These are phyloP conservation scores for Biscutella laevigata DNA, from an alignment of 441 rosid species.

Conservation along the genomic window DNA sequence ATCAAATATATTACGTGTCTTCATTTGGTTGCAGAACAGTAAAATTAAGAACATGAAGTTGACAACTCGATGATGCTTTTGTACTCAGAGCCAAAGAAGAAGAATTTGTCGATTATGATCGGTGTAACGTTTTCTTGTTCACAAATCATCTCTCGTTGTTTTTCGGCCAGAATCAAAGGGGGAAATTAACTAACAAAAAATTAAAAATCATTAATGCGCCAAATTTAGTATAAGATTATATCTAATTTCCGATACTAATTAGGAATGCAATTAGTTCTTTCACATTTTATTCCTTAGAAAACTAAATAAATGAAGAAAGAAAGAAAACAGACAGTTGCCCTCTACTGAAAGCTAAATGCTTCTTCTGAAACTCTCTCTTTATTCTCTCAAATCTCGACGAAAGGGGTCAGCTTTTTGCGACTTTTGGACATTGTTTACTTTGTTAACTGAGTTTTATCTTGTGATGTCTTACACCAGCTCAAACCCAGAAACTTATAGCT, in stretches of 20 bases:
- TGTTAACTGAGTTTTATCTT: not conserved
- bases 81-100: not conserved
- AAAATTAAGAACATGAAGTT: not conserved
- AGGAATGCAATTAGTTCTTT: not conserved
- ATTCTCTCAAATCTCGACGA: constrained; percentile 10
- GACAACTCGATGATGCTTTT: constrained; percentile 11
- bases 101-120: constrained; percentile 11
- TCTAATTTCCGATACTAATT: not conserved
- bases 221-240: no score
- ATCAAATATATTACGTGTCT: no score
- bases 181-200: constrained; percentile 3
- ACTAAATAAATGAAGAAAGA: not conserved
- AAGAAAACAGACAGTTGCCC: constrained; percentile 18
- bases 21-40: constrained; percentile 5
- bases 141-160: not conserved
- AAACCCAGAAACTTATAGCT: constrained; percentile 23
- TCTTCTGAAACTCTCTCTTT: constrained; percentile 20
- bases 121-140: constrained; percentile 10
- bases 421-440: not conserved
- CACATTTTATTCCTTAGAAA: no score
- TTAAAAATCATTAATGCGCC: not conserved
- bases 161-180: constrained; percentile 10
- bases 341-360: constrained; percentile 14
- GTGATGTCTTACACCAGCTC: constrained; percentile 37
- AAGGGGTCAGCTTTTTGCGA: not conserved